Base-by-base conservation (phyloP, 2,329 filamentous ascomycete species). In the Acephala macrosclerotiorum region DNA sequence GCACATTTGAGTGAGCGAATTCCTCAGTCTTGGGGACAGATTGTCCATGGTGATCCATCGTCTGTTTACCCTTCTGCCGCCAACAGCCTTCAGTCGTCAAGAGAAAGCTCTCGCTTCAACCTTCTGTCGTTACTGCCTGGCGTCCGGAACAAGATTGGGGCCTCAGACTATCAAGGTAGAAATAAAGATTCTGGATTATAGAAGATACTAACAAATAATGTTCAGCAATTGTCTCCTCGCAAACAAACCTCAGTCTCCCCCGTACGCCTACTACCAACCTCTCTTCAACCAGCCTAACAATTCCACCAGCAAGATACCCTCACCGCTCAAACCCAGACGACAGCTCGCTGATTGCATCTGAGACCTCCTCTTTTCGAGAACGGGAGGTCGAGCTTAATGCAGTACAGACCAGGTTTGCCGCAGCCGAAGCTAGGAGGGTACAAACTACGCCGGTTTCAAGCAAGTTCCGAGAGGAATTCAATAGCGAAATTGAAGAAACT, bases 401-500 rank as follows among this genome's bases (percentile, higher is more conserved):
- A 20, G 66, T 75, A 1, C 68, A 73, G 65, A 60, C 65, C 14
- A 65, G 71, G 9, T 75, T 76, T 65, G 67, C 71, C 20, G 65
- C 66, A 25, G 62, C 69, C 16, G 67, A 69, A 29, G 53, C 65
- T 42, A n/a, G 60, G 49, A 58, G 68, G 33, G 62, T 56, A 38
- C 70, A 66, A n/a, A 71, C 65, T 38, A 72, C 68, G 20, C 73
- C 73, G 8, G 71, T 70, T 22, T 72, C 71, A 1, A 76, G 73
- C 55, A 76, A 72, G 45, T 76, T 76, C 49, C 68, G 64, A 22
- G 75, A 77, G 51, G 73, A 75, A 45, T 76, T 76, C 58, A 64
- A 71, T 25, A 36, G 66, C n/a, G 65, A 68, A 20, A 36, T 58
- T 38, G 57, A 58, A 47, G 51, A 59, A 18, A 5, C 25, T 22